Base-by-base conservation (phyloP, 192 early-diverging fungal species). In the Chytriomyces sp. region DNA sequence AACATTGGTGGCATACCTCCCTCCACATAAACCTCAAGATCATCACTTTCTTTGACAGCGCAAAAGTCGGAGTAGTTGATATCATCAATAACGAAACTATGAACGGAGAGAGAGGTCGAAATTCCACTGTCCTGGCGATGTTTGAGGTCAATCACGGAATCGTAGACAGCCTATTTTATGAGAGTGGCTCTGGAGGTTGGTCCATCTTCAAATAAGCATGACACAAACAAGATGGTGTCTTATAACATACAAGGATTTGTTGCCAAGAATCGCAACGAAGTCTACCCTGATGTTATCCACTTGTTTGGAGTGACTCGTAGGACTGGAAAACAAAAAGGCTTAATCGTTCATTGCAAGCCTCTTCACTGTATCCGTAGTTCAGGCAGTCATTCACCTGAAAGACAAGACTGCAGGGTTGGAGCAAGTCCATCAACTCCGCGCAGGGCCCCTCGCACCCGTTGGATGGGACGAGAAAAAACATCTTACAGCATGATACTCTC, bases 211-310 rank as follows among this genome's bases (percentile, higher is more conserved):
- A 82, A 96, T 57, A 87, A 89, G 58, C 96, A 98, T 77, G 95
- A 89, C 82, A 83, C 87, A 28, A 84, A 88, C 17, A 84, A 84
- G 49, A 90, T 91, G 17, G 85, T 70, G 31, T 94, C 92, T 72
- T 81, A 83, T 80, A 81, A 86, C 40, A 68, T 87, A 10, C 80
- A 80, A 31, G 85, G 82, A 1, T 93, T 95, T 74, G 70, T 92
- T n/a, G 89, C 90, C 64, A 83, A 86, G 59, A 93, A 98, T 74
- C 81, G 82, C 6, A 92, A 95, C 74, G 84, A 85, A 44, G 76
- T 96, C 22, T 90, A 89, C 71, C 84, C 90, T 2, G 93, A 96
- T 74, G 93, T 94, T 80, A 90, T 94, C 39, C 86, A 90, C 5
- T 79, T 96, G 54, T 92, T 96, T 86, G 88, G 93, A 40, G 91